Conservation (phyloP, 306 rosid genomes). For the Luffa acutangula region DNA sequence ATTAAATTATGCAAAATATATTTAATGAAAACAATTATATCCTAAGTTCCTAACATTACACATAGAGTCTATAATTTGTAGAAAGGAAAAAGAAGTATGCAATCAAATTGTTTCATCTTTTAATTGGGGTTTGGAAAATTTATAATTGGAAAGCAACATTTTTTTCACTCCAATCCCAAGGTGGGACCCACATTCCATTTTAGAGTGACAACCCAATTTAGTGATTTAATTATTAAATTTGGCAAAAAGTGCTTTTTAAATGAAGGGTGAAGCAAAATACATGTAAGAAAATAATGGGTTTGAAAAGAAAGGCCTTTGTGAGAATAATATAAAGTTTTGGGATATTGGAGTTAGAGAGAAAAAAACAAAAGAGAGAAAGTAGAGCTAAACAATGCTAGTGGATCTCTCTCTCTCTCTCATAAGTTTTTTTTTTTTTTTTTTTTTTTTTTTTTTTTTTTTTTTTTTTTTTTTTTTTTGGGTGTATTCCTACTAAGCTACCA, state of each 20-base stretch:
- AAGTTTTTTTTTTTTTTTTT: background rate
- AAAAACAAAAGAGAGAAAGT: background rate
- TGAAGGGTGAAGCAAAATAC: background rate
- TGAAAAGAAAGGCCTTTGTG: background rate
- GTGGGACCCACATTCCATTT: constrained; percentile 7
- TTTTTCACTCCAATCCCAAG: background rate
- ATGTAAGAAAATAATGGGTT: background rate
- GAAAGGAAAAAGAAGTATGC: background rate
- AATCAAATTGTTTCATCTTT: background rate
- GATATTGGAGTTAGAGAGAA: background rate
- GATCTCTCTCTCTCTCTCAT: background rate
- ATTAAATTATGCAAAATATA: background rate
- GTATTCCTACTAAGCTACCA: background rate
- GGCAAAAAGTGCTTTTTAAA: background rate
- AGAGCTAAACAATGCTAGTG: background rate
- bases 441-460: background rate
- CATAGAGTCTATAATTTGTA: background rate
- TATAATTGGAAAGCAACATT: background rate
- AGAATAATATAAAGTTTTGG: background rate
- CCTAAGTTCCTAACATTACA: background rate
- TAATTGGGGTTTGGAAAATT: background rate
- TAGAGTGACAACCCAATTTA: background rate
- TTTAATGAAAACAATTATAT: background rate
- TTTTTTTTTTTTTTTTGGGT: background rate
- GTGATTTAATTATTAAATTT: background rate